phyloP scores from a whole-genome alignment of 495 filamentous ascomycete genomes.

The Penicillium subrubescens region DNA sequence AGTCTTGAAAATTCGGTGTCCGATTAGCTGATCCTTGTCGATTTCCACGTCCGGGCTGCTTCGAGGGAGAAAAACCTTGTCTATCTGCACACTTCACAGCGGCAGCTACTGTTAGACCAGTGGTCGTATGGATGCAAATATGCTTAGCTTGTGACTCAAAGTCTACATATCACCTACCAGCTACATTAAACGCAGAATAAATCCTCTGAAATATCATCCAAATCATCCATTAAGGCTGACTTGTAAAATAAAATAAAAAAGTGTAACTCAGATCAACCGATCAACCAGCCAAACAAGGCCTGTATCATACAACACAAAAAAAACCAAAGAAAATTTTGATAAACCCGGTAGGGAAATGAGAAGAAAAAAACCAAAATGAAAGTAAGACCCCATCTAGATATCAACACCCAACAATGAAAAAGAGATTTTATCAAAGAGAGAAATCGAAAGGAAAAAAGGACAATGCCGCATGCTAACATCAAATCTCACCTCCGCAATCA shows the following conservation, averaged over 20 bases:
- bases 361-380: too few species aligned
- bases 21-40: too few species aligned
- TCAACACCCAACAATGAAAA: neutral
- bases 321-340: neutral
- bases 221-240: neutral
- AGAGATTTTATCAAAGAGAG: neutral
- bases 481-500: slow-evolving; percentile 4
- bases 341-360: neutral
- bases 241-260: neutral
- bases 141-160: too few species aligned
- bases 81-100: too few species aligned
- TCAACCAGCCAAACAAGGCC: neutral
- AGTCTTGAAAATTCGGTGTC: too few species aligned
- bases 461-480: too few species aligned
- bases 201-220: neutral
- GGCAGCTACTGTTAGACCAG: too few species aligned
- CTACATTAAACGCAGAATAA: too few species aligned
- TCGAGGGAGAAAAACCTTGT: too few species aligned
- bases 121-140: too few species aligned
- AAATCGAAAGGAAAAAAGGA: neutral
- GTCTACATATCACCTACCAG: too few species aligned
- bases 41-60: too few species aligned
- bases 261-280: neutral
- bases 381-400: neutral
- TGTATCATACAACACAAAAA: neutral